Conservation (phyloP, 139 green algal genomes). For the Tetradesmus obliquus region DNA sequence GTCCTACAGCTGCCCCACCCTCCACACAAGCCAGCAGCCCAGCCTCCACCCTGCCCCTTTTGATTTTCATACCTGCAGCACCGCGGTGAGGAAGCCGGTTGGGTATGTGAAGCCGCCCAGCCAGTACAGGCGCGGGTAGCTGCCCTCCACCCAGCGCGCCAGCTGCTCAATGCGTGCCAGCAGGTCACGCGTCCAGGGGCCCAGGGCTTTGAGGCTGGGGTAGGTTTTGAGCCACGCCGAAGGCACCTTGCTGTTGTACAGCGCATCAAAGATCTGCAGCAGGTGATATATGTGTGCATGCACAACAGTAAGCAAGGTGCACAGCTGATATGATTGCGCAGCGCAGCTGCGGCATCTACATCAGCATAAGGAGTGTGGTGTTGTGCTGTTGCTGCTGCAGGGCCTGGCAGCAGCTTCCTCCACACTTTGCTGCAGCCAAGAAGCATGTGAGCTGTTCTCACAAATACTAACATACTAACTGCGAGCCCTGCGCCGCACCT, state of each 20-base stretch:
- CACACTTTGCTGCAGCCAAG: too few relatives aligned
- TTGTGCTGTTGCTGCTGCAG: too few relatives aligned
- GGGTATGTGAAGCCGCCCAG: conserved; percentile 91
- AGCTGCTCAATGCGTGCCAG: conserved; percentile 83
- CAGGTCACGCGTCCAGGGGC: conserved; percentile 86
- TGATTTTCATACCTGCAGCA: conserved; percentile 39
- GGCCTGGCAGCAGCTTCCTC: too few relatives aligned
- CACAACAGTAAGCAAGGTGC: neutral
- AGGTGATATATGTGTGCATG: too few relatives aligned
- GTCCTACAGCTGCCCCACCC: neutral
- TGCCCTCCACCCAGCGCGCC: conserved; percentile 74
- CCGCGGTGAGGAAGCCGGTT: conserved; percentile 77
- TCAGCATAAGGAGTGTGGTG: too few relatives aligned
- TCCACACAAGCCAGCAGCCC: neutral
- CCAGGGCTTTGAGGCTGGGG: conserved; percentile 85
- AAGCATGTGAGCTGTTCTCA: too few relatives aligned
- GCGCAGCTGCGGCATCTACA: too few relatives aligned
- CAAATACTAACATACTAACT: neutral
- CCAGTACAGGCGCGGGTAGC: conserved; percentile 88
- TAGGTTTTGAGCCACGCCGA: conserved; percentile 85
- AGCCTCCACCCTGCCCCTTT: neutral
- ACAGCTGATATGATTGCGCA: neutral
- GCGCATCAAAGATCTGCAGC: conserved; percentile 73
- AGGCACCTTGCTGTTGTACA: conserved; percentile 78
- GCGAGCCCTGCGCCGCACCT: neutral